These are phyloP conservation scores for Phenoliferia sp. DNA, from an alignment of 1,284 basidiomycete species.

Conservation along the genomic window DNA sequence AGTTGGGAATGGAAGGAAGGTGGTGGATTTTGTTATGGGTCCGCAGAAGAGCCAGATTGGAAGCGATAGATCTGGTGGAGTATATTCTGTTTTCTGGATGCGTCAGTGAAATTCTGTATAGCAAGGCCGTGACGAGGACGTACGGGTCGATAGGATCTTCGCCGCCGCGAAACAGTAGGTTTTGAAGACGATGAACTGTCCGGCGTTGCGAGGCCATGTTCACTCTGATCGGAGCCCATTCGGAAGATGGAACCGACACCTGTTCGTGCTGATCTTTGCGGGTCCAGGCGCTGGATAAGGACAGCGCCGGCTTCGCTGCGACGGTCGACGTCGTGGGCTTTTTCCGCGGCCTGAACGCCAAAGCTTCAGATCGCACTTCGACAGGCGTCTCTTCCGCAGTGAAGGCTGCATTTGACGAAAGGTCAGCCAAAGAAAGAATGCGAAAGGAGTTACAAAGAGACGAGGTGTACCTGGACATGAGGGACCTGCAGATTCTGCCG, in stretches of 20 bases:
- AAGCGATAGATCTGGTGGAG: background rate
- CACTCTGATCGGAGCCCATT: background rate
- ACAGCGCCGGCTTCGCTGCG: background rate
- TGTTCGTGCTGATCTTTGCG: background rate
- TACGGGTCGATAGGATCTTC: background rate
- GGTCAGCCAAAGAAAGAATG: too few relatives aligned
- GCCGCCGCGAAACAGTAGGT: background rate
- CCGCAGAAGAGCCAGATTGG: background rate
- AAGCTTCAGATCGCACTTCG: background rate
- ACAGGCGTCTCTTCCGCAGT: background rate
- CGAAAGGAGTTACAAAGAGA: too few relatives aligned
- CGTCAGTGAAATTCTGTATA: too few relatives aligned
- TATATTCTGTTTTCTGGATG: background rate
- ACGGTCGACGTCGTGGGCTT: background rate
- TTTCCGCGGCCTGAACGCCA: background rate
- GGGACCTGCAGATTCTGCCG: too few relatives aligned
- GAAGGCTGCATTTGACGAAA: background rate
- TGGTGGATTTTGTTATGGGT: background rate
- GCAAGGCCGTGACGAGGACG: background rate
- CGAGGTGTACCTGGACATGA: too few relatives aligned
- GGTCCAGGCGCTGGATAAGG: background rate
- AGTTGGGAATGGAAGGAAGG: background rate
- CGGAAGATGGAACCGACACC: background rate
- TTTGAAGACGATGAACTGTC: background rate
- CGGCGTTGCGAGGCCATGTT: background rate